Evolutionary conservation across 495 filamentous ascomycete genomes (phyloP).

Genomic region (Bryoglossum gracile): DNA sequence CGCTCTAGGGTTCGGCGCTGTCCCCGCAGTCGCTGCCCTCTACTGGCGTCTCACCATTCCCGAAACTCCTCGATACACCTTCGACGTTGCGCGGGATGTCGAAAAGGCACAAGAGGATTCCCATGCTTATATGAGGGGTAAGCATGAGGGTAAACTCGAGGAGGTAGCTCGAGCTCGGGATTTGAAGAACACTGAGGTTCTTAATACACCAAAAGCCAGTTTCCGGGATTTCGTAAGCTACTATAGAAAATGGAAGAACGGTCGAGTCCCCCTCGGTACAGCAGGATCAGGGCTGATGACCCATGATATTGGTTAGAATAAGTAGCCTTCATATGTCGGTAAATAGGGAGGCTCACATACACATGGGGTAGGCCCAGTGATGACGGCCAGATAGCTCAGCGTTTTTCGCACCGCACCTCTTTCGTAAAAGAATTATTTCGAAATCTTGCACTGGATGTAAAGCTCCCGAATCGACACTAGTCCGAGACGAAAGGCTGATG

Average conservation of each 20-base stretch:
- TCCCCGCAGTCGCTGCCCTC: slow-evolving; percentile 67
- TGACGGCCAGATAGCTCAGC: too few species aligned
- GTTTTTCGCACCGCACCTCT: too few species aligned
- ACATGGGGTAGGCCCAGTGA: too few species aligned
- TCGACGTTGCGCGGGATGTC: slow-evolving; percentile 53
- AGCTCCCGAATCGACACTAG: too few species aligned
- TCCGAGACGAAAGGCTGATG: too few species aligned
- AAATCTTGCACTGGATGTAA: too few species aligned
- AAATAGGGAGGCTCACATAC: too few species aligned
- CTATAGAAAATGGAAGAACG: slow-evolving; percentile 60
- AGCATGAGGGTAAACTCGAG: slow-evolving; percentile 52
- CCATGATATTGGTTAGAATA: too few species aligned
- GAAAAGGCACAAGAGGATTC: slow-evolving; percentile 59
- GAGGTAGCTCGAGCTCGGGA: slow-evolving; percentile 46
- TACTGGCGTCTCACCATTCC: slow-evolving; percentile 82
- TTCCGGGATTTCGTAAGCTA: slow-evolving; percentile 57
- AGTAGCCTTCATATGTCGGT: too few species aligned
- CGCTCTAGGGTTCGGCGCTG: slow-evolving; percentile 62
- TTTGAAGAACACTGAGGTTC: slow-evolving; percentile 24
- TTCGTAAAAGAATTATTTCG: too few species aligned
- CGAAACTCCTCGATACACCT: slow-evolving; percentile 66
- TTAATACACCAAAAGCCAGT: slow-evolving; percentile 54
- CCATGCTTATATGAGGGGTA: slow-evolving; percentile 53
- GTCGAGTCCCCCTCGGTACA: slow-evolving; percentile 64
- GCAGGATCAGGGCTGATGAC: too few species aligned